Percentiles rank a stretch among this genome's conserved stretches.
These are phyloP conservation scores for Sphaerostilbella broomeana DNA, from an alignment of 2,329 filamentous ascomycete genomes.

Conservation along the genomic window DNA sequence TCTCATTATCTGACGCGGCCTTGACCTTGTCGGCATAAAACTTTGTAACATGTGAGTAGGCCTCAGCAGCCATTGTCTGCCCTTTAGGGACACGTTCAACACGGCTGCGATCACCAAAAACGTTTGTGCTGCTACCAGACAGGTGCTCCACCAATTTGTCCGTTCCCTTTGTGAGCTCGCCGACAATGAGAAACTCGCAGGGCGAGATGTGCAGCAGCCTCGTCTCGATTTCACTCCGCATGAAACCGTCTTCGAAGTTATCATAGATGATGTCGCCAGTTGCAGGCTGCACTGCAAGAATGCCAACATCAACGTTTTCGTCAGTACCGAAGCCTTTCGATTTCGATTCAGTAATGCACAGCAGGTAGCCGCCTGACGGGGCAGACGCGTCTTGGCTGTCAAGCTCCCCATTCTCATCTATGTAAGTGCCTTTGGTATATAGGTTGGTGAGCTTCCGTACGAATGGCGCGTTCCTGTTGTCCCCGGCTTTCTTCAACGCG, in stretches of 20 bases:
- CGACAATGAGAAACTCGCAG: constrained; percentile 90
- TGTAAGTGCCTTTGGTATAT: constrained; percentile 96
- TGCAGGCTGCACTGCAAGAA: constrained; percentile 89
- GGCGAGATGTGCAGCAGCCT: constrained; percentile 91
- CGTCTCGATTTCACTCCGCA: constrained; percentile 94
- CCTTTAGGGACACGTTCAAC: constrained; percentile 71
- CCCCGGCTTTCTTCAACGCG: constrained; percentile 87
- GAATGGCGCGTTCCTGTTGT: constrained; percentile 90
- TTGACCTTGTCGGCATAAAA: constrained; percentile 89
- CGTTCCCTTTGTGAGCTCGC: constrained; percentile 80
- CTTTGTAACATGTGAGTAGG: constrained; percentile 80
- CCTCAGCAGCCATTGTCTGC: constrained; percentile 76
- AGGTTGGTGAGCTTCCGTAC: constrained; percentile 88
- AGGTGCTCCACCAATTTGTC: constrained; percentile 89
- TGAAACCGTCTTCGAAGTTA: constrained; percentile 93
- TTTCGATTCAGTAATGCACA: constrained; percentile 87
- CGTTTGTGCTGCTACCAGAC: constrained; percentile 80
- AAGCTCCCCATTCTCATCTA: constrained; percentile 84
- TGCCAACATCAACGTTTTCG: constrained; percentile 85
- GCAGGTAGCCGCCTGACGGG: constrained; percentile 72
- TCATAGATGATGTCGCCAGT: constrained; percentile 97
- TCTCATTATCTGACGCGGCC: constrained; percentile 46
- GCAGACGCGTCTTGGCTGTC: constrained; percentile 42
- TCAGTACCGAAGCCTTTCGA: constrained; percentile 74
- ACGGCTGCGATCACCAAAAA: constrained; percentile 84